Conservation (phyloP, 768 basidiomycete species). For the Leucosporidium scottii region DNA sequence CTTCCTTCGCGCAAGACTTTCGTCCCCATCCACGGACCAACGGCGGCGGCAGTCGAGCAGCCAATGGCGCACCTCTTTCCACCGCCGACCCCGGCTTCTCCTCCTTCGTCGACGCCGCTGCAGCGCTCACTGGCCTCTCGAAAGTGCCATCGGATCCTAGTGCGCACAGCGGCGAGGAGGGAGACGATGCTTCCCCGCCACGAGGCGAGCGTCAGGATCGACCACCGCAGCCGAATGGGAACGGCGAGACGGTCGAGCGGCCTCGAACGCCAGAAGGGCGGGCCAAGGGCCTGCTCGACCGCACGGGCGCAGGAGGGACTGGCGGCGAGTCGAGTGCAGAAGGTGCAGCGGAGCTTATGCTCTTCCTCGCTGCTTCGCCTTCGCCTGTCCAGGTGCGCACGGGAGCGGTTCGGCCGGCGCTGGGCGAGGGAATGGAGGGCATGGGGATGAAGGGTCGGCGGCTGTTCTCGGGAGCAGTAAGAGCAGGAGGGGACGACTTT, state of each 20-base stretch:
- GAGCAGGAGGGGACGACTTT: too few species aligned
- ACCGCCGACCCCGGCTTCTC: conserved; percentile 22
- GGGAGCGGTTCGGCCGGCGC: neutral
- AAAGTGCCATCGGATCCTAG: conserved; percentile 16
- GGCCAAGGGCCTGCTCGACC: neutral
- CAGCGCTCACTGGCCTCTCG: conserved; percentile 25
- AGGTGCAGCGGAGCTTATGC: conserved; percentile 37
- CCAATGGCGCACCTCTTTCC: conserved; percentile 1
- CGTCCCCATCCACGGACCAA: neutral
- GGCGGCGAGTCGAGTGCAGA: conserved; percentile 21
- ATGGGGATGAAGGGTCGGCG: conserved; percentile 29
- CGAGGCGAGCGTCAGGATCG: too few species aligned
- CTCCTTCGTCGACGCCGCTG: conserved; percentile 31
- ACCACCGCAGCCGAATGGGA: too few species aligned
- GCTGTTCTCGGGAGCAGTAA: conserved; percentile 22
- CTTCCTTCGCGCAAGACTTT: neutral
- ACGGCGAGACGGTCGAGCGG: neutral
- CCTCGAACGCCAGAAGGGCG: conserved; percentile 16
- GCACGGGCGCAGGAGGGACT: neutral
- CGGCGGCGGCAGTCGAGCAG: neutral
- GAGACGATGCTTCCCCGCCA: neutral
- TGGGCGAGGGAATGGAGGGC: conserved; percentile 12
- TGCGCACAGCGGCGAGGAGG: conserved; percentile 18
- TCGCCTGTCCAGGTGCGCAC: conserved; percentile 21
- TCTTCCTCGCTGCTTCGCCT: conserved; percentile 34